Conservation (phyloP, 805 yeast species). For the Torulaspora delbrueckii region DNA sequence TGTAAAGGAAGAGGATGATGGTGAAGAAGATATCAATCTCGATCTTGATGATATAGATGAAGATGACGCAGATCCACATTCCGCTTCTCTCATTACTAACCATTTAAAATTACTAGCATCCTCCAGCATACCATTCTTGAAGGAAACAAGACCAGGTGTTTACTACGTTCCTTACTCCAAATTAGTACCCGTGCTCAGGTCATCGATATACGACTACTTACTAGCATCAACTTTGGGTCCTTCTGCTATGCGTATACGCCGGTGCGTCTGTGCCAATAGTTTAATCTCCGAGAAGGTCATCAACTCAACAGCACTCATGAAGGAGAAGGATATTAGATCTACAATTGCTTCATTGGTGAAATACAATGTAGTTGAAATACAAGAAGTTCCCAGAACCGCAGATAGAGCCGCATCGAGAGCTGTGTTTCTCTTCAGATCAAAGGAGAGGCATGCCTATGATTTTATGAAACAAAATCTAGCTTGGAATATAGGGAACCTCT, state of each 20-base stretch:
- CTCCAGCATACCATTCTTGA: constrained; percentile 52
- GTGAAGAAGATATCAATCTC: constrained; percentile 27
- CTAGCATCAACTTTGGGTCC: constrained; percentile 59
- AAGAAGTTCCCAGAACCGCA: constrained; percentile 87
- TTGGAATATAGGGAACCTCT: constrained; percentile 44
- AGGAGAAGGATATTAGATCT: constrained; percentile 70
- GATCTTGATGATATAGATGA: constrained; percentile 37
- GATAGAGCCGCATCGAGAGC: constrained; percentile 91
- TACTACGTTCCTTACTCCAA: constrained; percentile 61
- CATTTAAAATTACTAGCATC: constrained; percentile 65
- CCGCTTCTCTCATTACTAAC: constrained; percentile 41
- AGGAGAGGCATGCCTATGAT: constrained; percentile 47
- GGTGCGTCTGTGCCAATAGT: constrained; percentile 66
- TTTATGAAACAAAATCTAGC: constrained; percentile 44
- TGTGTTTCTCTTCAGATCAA: constrained; percentile 72
- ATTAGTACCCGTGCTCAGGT: constrained; percentile 44
- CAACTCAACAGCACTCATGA: constrained; percentile 68
- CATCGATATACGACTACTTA: constrained; percentile 50
- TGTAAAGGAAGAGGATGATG: constrained; percentile 27
- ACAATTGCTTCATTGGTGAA: constrained; percentile 61
- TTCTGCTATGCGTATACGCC: constrained; percentile 64
- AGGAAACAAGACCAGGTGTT: constrained; percentile 50
- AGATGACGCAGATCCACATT: constrained; percentile 32
- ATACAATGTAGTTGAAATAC: constrained; percentile 74
- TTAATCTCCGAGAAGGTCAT: constrained; percentile 82